Evolutionary conservation across 2,329 filamentous ascomycete species (phyloP), one percentile per base, ranked within the genome.

Genomic region (Calonectria hongkongensis): DNA sequence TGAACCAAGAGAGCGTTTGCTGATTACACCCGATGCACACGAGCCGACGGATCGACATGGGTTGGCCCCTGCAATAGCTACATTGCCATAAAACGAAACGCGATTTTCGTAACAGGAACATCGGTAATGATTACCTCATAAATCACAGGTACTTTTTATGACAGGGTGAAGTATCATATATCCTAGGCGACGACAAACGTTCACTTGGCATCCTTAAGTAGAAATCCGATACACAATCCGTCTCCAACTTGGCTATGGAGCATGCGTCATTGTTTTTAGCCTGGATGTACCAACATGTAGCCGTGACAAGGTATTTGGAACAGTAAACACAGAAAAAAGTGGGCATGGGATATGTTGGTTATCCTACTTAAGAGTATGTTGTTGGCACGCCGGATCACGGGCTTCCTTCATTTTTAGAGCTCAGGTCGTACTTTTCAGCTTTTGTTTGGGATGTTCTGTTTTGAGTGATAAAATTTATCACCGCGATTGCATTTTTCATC

Each of bases 211-310:
- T 30, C 47, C 41, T 51, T 27, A 33, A 45, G 48, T 54, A 56
- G 9, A 28, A 69, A 64, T 62, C 30, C 18, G 54, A 58, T 33
- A 36, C 33, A 10, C 36, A 33, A 36, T 33, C 54, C 54, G 54
- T 58, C 54, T 58, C 54, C 30, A 39, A 58, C 30, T 58, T 25
- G 30, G 30, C 30, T 13, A 58, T 58, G 54, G n/a, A 39, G 54
- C 21, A 25, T 39, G 56, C 54, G 9, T 36, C 25, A 51, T 45
- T n/a, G 27, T 48, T 45, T 25, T 36, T n/a, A 33, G 18, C 28
- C 15, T 33, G 41, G 12, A 25, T 43, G 45, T 25, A 58, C 30
- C 36, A 39, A 33, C 33, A 15, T 12, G 51, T 36, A 39, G n/a
- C 33, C 15, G 36, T 21, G n/a, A 39, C 54, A 39, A 9, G 33